Percentiles rank a stretch among this genome's conserved stretches.
These are phyloP conservation scores for Quercus ilex DNA, from an alignment of 306 rosid genomes.

Conservation along the genomic window DNA sequence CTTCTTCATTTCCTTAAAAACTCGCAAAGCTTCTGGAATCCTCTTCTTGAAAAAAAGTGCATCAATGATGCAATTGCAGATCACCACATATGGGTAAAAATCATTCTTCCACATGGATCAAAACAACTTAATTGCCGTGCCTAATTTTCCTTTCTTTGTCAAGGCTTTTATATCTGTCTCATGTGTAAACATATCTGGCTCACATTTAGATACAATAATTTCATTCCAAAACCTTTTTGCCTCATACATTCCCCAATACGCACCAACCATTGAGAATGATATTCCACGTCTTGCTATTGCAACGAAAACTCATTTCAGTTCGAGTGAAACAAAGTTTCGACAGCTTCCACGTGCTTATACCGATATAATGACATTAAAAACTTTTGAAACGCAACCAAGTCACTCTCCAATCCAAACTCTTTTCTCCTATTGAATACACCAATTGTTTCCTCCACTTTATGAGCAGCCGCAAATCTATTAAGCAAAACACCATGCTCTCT, in stretches of 20 bases:
- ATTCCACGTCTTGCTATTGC: conserved; percentile 65
- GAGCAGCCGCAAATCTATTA: conserved; percentile 56
- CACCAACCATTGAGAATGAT: conserved; percentile 85
- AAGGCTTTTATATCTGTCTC: conserved; percentile 64
- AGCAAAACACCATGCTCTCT: conserved; percentile 46
- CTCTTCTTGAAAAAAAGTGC: conserved; percentile 93
- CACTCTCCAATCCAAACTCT: conserved; percentile 47
- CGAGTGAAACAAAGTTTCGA: conserved; percentile 62
- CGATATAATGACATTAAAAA: conserved; percentile 73
- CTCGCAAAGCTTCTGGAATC: conserved; percentile 63
- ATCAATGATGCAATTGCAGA: conserved; percentile 66
- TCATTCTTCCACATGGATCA: conserved; percentile 61
- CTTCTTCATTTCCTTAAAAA: conserved; percentile 51
- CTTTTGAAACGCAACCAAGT: conserved; percentile 44
- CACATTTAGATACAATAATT: conserved; percentile 51
- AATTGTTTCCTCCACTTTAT: conserved; percentile 62
- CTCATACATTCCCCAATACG: conserved; percentile 63
- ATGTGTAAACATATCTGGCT: conserved; percentile 59
- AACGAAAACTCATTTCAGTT: conserved; percentile 36
- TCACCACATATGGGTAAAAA: conserved; percentile 53
- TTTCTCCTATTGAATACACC: conserved; percentile 37
- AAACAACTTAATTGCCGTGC: conserved; percentile 59
- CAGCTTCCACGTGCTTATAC: conserved; percentile 69
- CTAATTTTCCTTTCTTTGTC: conserved; percentile 73
- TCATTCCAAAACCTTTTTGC: conserved; percentile 81